phyloP scores from a whole-genome alignment of 768 basidiomycete species.

The Suillus cothurnatus region DNA sequence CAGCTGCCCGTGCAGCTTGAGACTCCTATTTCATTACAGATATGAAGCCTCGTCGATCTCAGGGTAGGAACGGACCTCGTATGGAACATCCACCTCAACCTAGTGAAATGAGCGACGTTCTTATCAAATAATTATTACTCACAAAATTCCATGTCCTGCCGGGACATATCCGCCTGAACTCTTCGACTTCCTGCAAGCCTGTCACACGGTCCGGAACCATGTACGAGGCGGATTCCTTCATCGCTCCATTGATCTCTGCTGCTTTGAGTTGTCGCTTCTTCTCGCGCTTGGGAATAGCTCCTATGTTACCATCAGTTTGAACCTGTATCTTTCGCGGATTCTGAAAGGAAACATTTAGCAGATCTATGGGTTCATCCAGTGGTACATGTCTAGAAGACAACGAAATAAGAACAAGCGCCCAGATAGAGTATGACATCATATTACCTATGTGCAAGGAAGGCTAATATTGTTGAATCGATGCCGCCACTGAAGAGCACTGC shows the following conservation, averaged over 20 bases:
- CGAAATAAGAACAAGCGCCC: not conserved
- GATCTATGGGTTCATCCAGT: constrained; percentile 79
- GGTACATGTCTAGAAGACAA: constrained; percentile 62
- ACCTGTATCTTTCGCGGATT: constrained; percentile 79
- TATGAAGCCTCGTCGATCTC: constrained; percentile 6
- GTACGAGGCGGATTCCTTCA: constrained; percentile 44
- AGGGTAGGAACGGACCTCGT: constrained; percentile 48
- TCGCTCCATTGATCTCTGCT: not conserved
- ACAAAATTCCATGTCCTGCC: constrained; percentile 90
- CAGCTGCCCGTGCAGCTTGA: constrained; percentile 48
- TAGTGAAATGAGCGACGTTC: constrained; percentile 28
- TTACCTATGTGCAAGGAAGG: constrained; percentile 78
- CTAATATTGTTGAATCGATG: constrained; percentile 86
- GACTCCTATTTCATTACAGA: constrained; percentile 56
- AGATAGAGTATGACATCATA: constrained; percentile 17
- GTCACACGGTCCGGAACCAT: constrained; percentile 89
- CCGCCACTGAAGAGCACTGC: constrained; percentile 96
- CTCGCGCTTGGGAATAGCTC: constrained; percentile 46
- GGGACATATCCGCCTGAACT: constrained; percentile 76
- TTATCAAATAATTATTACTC: constrained; percentile 24
- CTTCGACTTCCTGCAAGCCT: constrained; percentile 76
- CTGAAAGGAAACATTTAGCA: constrained; percentile 94
- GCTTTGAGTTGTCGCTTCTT: constrained; percentile 33
- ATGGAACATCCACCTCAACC: constrained; percentile 88
- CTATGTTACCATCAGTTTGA: constrained; percentile 47